These are phyloP conservation scores for Talaromyces liani DNA, from an alignment of 495 filamentous ascomycete species.

Conservation along the genomic window DNA sequence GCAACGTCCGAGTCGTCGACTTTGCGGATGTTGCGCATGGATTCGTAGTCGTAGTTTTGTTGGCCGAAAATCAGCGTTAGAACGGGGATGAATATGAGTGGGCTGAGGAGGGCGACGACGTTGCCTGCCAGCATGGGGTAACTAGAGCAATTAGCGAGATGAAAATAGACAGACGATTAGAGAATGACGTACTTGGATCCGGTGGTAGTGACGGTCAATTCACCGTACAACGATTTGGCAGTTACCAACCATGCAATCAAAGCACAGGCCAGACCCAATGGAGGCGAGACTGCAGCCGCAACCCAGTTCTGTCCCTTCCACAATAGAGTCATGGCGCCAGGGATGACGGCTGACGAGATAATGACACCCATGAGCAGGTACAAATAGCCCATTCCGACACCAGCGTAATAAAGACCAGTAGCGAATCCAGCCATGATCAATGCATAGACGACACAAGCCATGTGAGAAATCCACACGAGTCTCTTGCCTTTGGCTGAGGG, in stretches of 20 bases:
- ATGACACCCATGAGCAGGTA: constrained; percentile 92
- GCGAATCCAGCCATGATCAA: constrained; percentile 80
- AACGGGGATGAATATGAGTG: constrained; percentile 69
- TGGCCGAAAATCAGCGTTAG: constrained; percentile 66
- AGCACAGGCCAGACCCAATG: constrained; percentile 67
- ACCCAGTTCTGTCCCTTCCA: constrained; percentile 82
- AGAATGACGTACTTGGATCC: constrained; percentile 55
- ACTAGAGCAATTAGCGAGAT: constrained; percentile 18
- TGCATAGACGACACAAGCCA: constrained; percentile 67
- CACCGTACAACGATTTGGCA: constrained; percentile 66
- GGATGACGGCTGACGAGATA: constrained; percentile 78
- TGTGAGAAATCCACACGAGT: constrained; percentile 82
- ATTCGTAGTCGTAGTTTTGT: constrained; percentile 85
- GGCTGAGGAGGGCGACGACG: constrained; percentile 70
- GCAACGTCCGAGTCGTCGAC: constrained; percentile 78
- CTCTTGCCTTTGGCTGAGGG: constrained; percentile 60
- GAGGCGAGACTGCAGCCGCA: constrained; percentile 65
- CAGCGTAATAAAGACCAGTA: constrained; percentile 67
- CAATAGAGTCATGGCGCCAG: constrained; percentile 70
- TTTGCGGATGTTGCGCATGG: constrained; percentile 75
- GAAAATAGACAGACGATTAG: neutral
- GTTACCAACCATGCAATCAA: constrained; percentile 90
- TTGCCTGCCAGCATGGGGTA: constrained; percentile 90
- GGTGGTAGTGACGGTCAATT: constrained; percentile 65
- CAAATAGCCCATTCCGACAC: constrained; percentile 66